Base-by-base conservation (phyloP, 2,329 filamentous ascomycete genomes). In the Xylaria sp. region DNA sequence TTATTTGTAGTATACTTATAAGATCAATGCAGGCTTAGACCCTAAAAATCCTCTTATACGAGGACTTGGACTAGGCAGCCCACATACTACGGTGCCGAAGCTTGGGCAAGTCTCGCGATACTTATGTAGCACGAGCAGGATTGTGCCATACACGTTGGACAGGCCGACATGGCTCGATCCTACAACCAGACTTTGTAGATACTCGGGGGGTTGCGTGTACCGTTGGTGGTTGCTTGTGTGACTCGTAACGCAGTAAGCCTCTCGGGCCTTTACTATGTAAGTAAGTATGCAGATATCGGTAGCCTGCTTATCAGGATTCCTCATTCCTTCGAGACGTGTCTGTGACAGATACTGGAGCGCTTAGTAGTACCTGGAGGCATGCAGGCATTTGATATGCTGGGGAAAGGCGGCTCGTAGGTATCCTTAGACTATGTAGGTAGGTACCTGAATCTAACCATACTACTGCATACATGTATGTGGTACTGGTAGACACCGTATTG, bases 221-320 rank as follows among this genome's bases (percentile, higher is more conserved):
- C 21, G 55, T 27, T 37, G 35, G 23, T 58, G 54, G 35, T 29
- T 58, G 55, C 37, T 29, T 58, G 55, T 58, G 55, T 60, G 48
- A 65, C 57, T 62, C 16, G 66, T 42, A 65, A 61, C 69, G 53
- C 62, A 70, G 69, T 69, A 68, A 70, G 69, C 69, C 63, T 70
- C 53, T 65, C 63, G 64, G 60, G 32, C 65, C 68, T 55, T 67
- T 63, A 40, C 40, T 57, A 9, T 21, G 40, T 60, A 42, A 32
- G 27, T 21, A 29, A 9, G 32, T 35, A 10, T 35, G n/a, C 29
- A 53, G 48, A 50, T 44, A 40, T 58, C 32, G 54, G 59, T 54
- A 60, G 53, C 60, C 64, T 63, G 60, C 69, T 66, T 67, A 67
- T 63, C 60, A 60, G 60, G 44, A 65, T 63, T 63, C 42, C 54